Evolutionary conservation across 257 asterid species (phyloP).

Genomic region (Mentha longifolia): DNA sequence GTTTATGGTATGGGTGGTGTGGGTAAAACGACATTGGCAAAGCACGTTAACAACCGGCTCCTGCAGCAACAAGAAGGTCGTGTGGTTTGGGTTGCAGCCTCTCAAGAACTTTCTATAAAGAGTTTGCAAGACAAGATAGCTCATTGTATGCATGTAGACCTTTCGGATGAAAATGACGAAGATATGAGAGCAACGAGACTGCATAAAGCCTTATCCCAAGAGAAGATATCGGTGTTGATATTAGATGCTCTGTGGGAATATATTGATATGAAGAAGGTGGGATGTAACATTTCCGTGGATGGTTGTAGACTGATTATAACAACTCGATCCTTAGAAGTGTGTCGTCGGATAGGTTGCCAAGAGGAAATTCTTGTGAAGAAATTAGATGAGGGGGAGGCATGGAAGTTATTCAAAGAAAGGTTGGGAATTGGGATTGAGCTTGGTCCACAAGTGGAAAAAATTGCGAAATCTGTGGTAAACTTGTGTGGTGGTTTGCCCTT

Average conservation of each 20-base stretch:
- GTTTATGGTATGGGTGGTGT: no score
- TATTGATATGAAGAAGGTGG: constrained; percentile 10
- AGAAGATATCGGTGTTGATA: not conserved
- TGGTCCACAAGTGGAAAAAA: no score
- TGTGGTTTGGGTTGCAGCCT: no score
- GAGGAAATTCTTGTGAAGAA: not conserved
- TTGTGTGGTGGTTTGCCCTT: no score
- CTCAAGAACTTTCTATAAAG: no score
- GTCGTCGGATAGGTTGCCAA: not conserved
- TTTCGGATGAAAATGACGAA: not conserved
- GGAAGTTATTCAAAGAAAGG: no score
- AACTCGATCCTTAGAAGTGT: not conserved
- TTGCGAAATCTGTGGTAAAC: no score
- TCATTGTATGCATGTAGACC: not conserved
- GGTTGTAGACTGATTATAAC: constrained; percentile 16
- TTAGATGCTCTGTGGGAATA: constrained; percentile 14
- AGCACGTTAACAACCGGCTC: no score
- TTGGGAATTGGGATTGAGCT: no score
- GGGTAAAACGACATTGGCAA: no score
- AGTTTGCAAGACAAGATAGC: not conserved
- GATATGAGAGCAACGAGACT: not conserved
- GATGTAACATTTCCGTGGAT: not conserved
- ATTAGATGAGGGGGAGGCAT: no score
- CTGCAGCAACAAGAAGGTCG: no score
- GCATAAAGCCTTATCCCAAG: not conserved